A percentile compares a stretch with the other conserved stretches of the same genome.
These are phyloP conservation scores for Saccharata proteae DNA, from an alignment of 2,329 filamentous ascomycete species.

Conservation along the genomic window DNA sequence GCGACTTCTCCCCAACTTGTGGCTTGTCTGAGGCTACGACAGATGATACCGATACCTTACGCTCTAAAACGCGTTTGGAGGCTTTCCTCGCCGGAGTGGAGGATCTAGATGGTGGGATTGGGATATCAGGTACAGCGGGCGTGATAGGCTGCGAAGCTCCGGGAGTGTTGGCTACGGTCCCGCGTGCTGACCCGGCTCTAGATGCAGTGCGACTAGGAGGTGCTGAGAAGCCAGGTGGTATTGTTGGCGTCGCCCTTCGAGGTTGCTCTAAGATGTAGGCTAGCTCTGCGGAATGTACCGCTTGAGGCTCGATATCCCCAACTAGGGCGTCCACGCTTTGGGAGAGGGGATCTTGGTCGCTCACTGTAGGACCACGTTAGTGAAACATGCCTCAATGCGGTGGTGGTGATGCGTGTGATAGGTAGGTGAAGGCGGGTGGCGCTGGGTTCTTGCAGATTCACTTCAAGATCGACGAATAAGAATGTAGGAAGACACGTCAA, in stretches of 20 bases:
- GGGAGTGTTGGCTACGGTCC: conserved; percentile 1
- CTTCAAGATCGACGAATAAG: neutral
- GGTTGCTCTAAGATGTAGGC: conserved; percentile 20
- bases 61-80: no score
- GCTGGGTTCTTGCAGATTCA: neutral
- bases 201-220: conserved; percentile 19
- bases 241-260: conserved; percentile 30
- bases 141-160: conserved; percentile 4
- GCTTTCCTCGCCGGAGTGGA: conserved; percentile 5
- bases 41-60: no score
- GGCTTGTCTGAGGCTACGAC: no score
- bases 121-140: conserved; percentile 6
- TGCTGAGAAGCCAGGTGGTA: conserved; percentile 32
- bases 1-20: no score
- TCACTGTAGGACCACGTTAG: no score
- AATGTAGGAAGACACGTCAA: no score
- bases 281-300: conserved; percentile 15
- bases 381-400: conserved; percentile 7
- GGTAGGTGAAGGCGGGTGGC: conserved; percentile 5
- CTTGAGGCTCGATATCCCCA: conserved; percentile 36
- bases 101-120: conserved; percentile 4
- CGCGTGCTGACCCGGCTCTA: neutral
- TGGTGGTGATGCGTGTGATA: conserved; percentile 13
- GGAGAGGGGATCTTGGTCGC: conserved; percentile 16
- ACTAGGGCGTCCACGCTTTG: conserved; percentile 58